phyloP scores from a whole-genome alignment of 169 alveolate genomes.

The Eimeria falciformis region DNA sequence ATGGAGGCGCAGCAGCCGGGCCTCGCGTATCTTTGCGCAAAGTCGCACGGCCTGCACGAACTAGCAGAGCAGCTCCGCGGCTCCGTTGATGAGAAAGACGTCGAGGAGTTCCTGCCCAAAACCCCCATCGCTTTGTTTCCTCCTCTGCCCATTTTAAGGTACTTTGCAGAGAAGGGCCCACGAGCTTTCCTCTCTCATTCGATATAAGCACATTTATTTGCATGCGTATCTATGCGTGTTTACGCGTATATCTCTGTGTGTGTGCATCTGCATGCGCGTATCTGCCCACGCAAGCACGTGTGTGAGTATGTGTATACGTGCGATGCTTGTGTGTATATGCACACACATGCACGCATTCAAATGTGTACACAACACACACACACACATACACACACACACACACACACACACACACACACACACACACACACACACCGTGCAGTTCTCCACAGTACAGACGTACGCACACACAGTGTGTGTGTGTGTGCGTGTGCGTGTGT shows the following conservation, averaged over 20 bases:
- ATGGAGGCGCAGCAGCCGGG: conserved; percentile 92
- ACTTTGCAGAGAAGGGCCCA: not conserved
- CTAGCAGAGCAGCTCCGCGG: conserved; percentile 77
- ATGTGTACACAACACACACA: no score
- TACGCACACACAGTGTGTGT: no score
- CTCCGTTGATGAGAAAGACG: conserved; percentile 70
- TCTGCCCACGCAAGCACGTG: not conserved
- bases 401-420: no score
- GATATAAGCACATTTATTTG: not conserved
- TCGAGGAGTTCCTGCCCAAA: conserved; percentile 72
- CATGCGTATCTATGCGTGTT: not conserved
- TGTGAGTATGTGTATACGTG: no score
- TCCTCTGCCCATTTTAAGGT: conserved; percentile 77
- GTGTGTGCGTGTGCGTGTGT: no score
- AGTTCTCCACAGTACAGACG: no score
- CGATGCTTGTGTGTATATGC: no score
- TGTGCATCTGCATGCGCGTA: not conserved
- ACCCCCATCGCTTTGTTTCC: conserved; percentile 72
- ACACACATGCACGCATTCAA: no score
- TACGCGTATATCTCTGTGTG: conserved; percentile 1
- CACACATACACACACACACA: no score
- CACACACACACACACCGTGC: no score
- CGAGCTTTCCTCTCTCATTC: not conserved
- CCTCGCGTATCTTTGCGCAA: conserved; percentile 88
- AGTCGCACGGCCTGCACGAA: conserved; percentile 82